These are phyloP conservation scores for Fusarium praegraminearum DNA, from an alignment of 2,329 filamentous ascomycete genomes.

Conservation along the genomic window DNA sequence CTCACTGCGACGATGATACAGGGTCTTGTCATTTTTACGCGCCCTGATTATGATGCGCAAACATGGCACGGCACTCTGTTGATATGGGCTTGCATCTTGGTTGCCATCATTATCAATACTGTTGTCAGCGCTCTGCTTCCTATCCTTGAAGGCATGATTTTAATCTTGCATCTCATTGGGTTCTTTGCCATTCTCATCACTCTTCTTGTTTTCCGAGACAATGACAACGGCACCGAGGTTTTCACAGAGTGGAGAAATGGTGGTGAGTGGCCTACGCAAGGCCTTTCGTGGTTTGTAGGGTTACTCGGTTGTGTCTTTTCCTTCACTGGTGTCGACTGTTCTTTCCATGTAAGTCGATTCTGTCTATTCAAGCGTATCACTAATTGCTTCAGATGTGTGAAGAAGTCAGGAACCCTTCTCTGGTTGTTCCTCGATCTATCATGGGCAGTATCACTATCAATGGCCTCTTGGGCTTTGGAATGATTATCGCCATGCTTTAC, in stretches of 20 bases:
- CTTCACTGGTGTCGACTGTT: conserved; percentile 43
- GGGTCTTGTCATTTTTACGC: conserved; percentile 39
- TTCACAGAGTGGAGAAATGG: conserved; percentile 48
- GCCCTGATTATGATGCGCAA: conserved; percentile 31
- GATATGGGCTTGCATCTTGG: conserved; percentile 55
- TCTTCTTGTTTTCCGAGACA: conserved; percentile 48
- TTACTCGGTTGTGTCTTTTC: conserved; percentile 43
- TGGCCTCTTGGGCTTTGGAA: conserved; percentile 37
- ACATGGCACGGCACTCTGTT: conserved; percentile 49
- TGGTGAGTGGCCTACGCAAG: conserved; percentile 39
- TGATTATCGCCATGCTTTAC: conserved; percentile 46
- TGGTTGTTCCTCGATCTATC: conserved; percentile 41
- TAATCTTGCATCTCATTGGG: conserved; percentile 59
- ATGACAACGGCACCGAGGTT: conserved; percentile 46
- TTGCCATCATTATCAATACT: conserved; percentile 58
- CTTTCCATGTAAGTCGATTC: conserved; percentile 34
- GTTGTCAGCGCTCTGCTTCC: conserved; percentile 47
- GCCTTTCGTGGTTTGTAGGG: conserved; percentile 44
- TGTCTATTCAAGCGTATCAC: fast-evolving
- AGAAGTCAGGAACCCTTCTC: conserved; percentile 40
- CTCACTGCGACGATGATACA: conserved; percentile 48
- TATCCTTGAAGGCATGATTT: conserved; percentile 56
- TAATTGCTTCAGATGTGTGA: conserved; percentile 36
- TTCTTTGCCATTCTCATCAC: conserved; percentile 59
- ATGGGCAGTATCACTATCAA: conserved; percentile 42